phyloP scores from a whole-genome alignment of 1,284 basidiomycete species.

The Pyrrhoderma noxium region DNA sequence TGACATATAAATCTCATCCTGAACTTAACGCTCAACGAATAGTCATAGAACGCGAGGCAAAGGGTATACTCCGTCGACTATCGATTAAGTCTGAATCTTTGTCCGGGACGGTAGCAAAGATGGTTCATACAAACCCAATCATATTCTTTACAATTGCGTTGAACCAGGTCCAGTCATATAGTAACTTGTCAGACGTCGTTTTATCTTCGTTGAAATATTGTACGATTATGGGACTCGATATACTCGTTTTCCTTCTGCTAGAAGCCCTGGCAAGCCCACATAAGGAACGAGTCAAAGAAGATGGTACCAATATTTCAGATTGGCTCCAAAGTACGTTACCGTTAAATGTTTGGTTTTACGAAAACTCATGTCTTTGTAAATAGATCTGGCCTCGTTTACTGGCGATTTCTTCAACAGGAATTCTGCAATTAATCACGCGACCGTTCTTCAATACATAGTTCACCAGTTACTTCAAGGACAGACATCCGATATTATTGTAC shows the following conservation, averaged over 20 bases:
- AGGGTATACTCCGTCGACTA: slow-evolving; percentile 73
- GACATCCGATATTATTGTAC: slow-evolving; percentile 84
- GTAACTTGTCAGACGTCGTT: slow-evolving; percentile 87
- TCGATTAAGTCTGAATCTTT: slow-evolving; percentile 78
- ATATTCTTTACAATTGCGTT: slow-evolving; percentile 89
- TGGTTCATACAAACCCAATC: slow-evolving; percentile 90
- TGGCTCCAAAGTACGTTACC: slow-evolving; percentile 84
- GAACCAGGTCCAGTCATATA: slow-evolving; percentile 94
- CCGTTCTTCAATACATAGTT: slow-evolving; percentile 84
- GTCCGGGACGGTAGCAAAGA: slow-evolving; percentile 87
- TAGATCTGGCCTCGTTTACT: slow-evolving; percentile 87
- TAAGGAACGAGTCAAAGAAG: slow-evolving; percentile 83
- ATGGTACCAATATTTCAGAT: slow-evolving; percentile 86
- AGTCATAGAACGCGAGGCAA: slow-evolving; percentile 71
- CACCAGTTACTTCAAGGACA: slow-evolving; percentile 84
- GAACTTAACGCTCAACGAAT: slow-evolving; percentile 67
- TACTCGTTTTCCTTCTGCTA: slow-evolving; percentile 83
- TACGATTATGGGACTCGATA: slow-evolving; percentile 90
- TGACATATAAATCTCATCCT: slow-evolving; percentile 61
- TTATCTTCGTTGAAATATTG: slow-evolving; percentile 89
- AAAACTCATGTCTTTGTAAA: slow-evolving; percentile 16
- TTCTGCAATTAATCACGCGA: slow-evolving; percentile 67
- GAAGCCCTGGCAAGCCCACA: slow-evolving; percentile 84
- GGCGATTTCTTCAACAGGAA: slow-evolving; percentile 90
- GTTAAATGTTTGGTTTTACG: background rate